Percentiles rank a stretch among this genome's conserved stretches.
phyloP scores from a whole-genome alignment of 2,329 filamentous ascomycete genomes.

The Pezicula rhizophila region DNA sequence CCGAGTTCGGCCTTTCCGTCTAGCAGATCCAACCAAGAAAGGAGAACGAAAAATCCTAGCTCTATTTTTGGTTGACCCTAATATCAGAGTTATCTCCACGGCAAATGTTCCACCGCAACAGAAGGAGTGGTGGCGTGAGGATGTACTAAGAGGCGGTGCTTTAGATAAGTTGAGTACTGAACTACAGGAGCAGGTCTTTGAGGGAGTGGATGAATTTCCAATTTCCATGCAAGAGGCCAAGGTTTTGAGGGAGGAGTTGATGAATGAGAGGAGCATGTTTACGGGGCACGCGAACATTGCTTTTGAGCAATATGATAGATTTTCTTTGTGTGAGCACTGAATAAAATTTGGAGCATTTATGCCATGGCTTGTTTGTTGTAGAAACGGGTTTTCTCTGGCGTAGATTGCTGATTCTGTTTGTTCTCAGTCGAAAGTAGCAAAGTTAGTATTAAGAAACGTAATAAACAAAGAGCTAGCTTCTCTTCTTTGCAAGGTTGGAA shows the following conservation, averaged over 20 bases:
- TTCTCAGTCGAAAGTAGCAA: too few relatives aligned
- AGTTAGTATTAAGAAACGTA: too few relatives aligned
- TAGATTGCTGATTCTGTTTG: too few relatives aligned
- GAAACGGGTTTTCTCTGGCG: too few relatives aligned
- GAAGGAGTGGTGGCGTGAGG: conserved; percentile 36
- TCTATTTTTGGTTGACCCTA: conserved; percentile 54
- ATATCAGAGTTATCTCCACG: conserved; percentile 42
- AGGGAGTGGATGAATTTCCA: conserved; percentile 11
- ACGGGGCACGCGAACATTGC: neutral
- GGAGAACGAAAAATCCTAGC: conserved; percentile 52
- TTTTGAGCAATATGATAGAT: neutral
- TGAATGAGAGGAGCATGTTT: conserved; percentile 31
- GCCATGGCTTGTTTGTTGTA: neutral
- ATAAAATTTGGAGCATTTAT: neutral
- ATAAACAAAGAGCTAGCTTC: too few relatives aligned
- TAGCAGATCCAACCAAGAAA: conserved; percentile 42
- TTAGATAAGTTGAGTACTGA: conserved; percentile 15
- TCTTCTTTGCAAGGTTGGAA: too few relatives aligned
- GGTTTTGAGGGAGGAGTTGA: conserved; percentile 30
- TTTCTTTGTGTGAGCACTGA: neutral
- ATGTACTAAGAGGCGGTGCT: conserved; percentile 12
- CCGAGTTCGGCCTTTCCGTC: conserved; percentile 41
- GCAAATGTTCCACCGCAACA: conserved; percentile 46
- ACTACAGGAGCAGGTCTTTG: conserved; percentile 11
- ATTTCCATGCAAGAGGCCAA: conserved; percentile 33